A percentile compares a stretch with the other conserved stretches of the same genome.
These are phyloP conservation scores for Pisolithus orientalis DNA, from an alignment of 768 basidiomycete genomes.

Conservation along the genomic window DNA sequence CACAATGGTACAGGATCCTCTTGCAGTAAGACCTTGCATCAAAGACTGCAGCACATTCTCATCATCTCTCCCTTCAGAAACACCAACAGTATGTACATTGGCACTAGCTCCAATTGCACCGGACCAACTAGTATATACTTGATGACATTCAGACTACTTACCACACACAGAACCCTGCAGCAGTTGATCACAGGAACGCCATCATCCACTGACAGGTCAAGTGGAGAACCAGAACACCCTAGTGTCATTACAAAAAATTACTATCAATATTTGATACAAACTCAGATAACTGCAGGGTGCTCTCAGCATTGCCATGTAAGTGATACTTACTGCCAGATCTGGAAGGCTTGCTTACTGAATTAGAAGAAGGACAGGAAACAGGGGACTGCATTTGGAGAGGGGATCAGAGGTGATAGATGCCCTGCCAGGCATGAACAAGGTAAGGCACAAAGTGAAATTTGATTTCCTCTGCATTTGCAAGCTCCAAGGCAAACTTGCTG, in stretches of 20 bases:
- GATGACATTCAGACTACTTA: too few relatives aligned
- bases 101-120: too few relatives aligned
- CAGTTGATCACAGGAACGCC: too few relatives aligned
- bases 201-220: conserved; percentile 85
- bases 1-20: too few relatives aligned
- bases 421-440: conserved; percentile 54
- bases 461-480: conserved; percentile 7
- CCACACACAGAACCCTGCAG: too few relatives aligned
- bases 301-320: conserved; percentile 94
- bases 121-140: too few relatives aligned
- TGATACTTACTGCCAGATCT: conserved; percentile 93
- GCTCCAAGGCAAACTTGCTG: conserved; percentile 19
- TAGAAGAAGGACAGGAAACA: conserved; percentile 71
- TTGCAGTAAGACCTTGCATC: too few relatives aligned
- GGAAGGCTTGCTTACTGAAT: conserved; percentile 63
- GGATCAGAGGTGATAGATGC: conserved; percentile 46
- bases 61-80: too few relatives aligned
- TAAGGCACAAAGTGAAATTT: conserved; percentile 12
- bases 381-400: conserved; percentile 48
- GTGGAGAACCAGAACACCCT: conserved; percentile 92
- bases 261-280: conserved; percentile 80
- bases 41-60: too few relatives aligned
- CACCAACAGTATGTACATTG: too few relatives aligned
- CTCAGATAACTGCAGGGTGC: conserved; percentile 90
- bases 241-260: conserved; percentile 78